Evolutionary conservation across 75 land plant species (phyloP), one percentile per base, ranked within the genome.

Genomic region (Picea glauca): DNA sequence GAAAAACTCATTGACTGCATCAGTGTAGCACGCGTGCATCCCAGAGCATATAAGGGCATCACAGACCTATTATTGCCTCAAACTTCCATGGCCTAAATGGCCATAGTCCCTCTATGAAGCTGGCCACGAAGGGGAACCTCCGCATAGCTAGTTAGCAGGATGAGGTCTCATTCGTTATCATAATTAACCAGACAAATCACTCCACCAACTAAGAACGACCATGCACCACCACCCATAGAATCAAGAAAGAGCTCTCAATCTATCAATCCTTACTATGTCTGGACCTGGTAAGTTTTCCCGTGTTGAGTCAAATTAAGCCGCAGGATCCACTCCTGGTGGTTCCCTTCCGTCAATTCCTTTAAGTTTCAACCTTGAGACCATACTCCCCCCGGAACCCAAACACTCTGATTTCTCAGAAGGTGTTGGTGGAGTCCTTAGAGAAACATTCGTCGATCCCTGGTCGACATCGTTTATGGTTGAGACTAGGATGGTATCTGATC

Each of bases 141-240:
- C 80, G 31, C 83, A 60, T 91, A 86, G 92, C 88, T 89, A 89
- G 91, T 89, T 92, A 93, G 90, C 88, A 89, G 86, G 93, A 88
- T 88, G 95, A 93, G 95, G 95, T 93, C 95, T 93, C 93, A 89
- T 91, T 93, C 88, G 87, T 93, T 91, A 93, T 82, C 89, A 81
- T 86, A 93, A 89, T 93, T 90, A 93, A 90, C 95, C 89, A 85
- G 88, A 91, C 93, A 93, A 93, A 90, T 93, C 87, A 85, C 90
- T 92, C 94, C 92, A 82, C 86, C 84, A 86, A 86, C 82, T 86
- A 86, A 83, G 84, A 86, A 86, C 82, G 78, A 26, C 84, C 88
- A 86, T 86, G 85, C 82, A 86, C 88, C 88, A 86, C 88, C 88
- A 83, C 84, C 88, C 84, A 86, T 83, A 86, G 88, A 86, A 86